Evolutionary conservation across 768 basidiomycete species (phyloP).

Genomic region (Russula foetens): DNA sequence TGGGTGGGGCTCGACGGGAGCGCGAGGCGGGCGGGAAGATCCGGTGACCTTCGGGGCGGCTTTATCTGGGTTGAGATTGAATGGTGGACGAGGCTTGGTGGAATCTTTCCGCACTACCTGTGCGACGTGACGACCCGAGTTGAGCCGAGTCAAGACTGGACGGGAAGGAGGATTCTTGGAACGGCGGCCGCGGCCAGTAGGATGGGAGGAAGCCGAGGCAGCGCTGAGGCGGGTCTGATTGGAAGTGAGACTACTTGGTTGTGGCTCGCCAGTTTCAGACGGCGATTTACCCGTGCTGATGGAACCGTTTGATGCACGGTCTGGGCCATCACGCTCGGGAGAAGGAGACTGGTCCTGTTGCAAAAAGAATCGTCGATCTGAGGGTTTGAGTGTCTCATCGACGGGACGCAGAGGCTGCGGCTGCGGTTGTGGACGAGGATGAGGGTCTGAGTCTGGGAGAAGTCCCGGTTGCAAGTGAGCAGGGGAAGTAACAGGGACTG

Average conservation of each 20-base stretch:
- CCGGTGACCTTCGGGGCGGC: constrained; percentile 3
- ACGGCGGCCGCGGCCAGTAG: constrained; percentile 20
- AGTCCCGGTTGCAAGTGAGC: background rate
- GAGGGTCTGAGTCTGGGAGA: background rate
- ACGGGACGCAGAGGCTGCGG: constrained; percentile 11
- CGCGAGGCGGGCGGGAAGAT: constrained; percentile 4
- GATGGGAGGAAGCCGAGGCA: constrained; percentile 24
- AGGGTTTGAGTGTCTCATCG: constrained; percentile 29
- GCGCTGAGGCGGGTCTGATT: constrained; percentile 26
- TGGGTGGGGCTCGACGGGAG: constrained; percentile 9
- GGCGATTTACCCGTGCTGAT: constrained; percentile 26
- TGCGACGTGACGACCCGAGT: constrained; percentile 10
- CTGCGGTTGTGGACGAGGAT: background rate
- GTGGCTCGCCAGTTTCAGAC: constrained; percentile 27
- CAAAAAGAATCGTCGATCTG: constrained; percentile 39
- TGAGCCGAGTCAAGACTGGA: constrained; percentile 11
- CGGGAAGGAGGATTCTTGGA: constrained; percentile 14
- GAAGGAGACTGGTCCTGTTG: constrained; percentile 36
- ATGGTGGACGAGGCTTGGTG: background rate
- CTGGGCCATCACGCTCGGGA: constrained; percentile 28
- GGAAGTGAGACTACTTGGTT: constrained; percentile 31
- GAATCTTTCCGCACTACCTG: constrained; percentile 9
- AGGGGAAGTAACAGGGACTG: constrained; percentile 22
- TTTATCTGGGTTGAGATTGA: background rate
- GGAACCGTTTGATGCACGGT: constrained; percentile 23